Conservation (phyloP, 2,329 filamentous ascomycete species). For the Didymella pomorum region DNA sequence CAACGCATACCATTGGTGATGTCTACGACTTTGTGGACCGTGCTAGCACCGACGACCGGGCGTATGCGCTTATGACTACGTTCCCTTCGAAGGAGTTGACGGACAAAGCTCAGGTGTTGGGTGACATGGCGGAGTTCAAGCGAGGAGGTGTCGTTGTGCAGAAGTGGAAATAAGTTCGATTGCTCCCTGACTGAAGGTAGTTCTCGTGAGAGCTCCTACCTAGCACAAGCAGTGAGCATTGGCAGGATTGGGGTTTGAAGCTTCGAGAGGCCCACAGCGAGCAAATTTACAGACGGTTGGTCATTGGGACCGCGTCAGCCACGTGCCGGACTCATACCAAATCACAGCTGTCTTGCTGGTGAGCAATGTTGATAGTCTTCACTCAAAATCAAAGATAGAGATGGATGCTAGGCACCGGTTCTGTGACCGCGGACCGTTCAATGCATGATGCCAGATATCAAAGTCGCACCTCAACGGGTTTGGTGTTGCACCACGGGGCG, state of each 20-base stretch:
- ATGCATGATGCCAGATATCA: too few species aligned
- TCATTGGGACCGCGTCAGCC: conserved; percentile 17
- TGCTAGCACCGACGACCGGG: conserved; percentile 68
- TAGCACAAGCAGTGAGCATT: too few species aligned
- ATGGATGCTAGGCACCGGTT: too few species aligned
- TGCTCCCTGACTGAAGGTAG: neutral
- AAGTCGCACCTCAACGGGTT: too few species aligned
- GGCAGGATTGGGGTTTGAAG: neutral
- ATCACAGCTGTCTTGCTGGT: conserved; percentile 5
- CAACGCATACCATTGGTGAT: conserved; percentile 77
- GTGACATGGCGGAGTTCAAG: conserved; percentile 60
- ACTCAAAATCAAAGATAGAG: conserved; percentile 7
- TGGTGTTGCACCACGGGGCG: too few species aligned
- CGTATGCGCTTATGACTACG: conserved; percentile 80
- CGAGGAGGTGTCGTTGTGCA: conserved; percentile 64
- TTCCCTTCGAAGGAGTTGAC: conserved; percentile 84
- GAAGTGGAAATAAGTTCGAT: conserved; percentile 56
- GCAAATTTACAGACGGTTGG: conserved; percentile 13
- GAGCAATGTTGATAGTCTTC: neutral
- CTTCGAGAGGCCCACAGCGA: conserved; percentile 10
- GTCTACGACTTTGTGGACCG: conserved; percentile 77
- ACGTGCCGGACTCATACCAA: conserved; percentile 3
- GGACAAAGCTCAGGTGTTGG: conserved; percentile 64
- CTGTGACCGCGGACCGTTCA: too few species aligned
- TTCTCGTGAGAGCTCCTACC: neutral